Evolutionary conservation across 305 asterid genomes (phyloP).

Genomic region (Fraxinus velutina): DNA sequence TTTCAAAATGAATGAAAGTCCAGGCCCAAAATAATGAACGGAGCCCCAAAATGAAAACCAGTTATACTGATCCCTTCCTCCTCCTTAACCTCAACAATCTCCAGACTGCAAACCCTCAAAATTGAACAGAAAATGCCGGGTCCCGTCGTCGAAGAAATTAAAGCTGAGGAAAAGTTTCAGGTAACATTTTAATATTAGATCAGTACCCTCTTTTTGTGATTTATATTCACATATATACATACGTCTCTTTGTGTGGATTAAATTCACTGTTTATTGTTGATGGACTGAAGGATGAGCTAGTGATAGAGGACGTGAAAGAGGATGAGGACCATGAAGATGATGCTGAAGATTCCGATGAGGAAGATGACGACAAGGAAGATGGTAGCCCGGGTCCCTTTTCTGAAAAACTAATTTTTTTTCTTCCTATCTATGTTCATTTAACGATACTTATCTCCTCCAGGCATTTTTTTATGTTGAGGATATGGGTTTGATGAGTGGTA

Average conservation of each 20-base stretch:
- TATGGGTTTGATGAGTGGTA: neutral
- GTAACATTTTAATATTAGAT: neutral
- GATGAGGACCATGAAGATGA: conserved; percentile 66
- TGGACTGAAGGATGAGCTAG: conserved; percentile 34
- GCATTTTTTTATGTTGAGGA: neutral
- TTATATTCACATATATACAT: neutral
- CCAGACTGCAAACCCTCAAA: neutral
- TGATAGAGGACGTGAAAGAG: conserved; percentile 65
- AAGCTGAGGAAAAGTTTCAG: conserved; percentile 37
- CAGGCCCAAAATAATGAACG: conserved; percentile 16
- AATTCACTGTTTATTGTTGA: neutral
- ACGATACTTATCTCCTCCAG: neutral
- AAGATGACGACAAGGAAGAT: conserved; percentile 64
- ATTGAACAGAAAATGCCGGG: conserved; percentile 43
- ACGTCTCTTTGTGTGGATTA: neutral
- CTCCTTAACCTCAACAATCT: conserved; percentile 21
- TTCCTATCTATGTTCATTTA: neutral
- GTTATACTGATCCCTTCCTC: neutral
- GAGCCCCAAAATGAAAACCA: conserved; percentile 36
- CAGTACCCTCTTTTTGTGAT: neutral
- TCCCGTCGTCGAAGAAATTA: conserved; percentile 50
- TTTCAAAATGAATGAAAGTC: neutral
- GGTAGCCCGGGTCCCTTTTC: conserved; percentile 42
- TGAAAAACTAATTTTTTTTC: neutral
- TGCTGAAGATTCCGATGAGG: conserved; percentile 69